Evolutionary conservation across 495 filamentous ascomycete species (phyloP).

Genomic region (Podospora pseudocomata): DNA sequence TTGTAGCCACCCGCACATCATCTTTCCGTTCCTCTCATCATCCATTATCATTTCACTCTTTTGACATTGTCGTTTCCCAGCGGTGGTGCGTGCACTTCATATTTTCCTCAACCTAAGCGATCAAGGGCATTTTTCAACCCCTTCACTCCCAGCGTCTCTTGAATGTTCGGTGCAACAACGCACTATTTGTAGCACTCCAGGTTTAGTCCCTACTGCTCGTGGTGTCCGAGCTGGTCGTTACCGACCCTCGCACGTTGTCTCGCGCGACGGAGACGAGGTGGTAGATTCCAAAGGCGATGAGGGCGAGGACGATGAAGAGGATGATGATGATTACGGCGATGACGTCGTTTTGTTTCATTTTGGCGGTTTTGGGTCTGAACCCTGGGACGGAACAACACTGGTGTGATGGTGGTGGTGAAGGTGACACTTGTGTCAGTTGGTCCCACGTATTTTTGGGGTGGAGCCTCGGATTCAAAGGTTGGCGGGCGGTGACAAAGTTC

Average conservation of each 20-base stretch:
- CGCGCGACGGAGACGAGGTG: constrained; percentile 50
- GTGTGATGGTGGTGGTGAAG: neutral
- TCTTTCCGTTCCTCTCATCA: neutral
- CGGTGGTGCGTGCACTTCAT: no score
- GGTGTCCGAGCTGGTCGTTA: constrained; percentile 30
- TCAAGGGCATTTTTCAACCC: neutral
- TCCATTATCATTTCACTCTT: neutral
- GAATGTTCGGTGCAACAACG: no score
- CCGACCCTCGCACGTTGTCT: constrained; percentile 34
- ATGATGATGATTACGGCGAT: constrained; percentile 81
- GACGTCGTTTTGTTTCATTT: constrained; percentile 69
- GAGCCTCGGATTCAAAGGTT: no score
- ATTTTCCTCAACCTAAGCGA: neutral
- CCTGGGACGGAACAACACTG: neutral
- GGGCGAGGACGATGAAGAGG: constrained; percentile 67
- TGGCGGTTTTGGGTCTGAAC: constrained; percentile 25
- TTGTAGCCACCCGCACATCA: neutral
- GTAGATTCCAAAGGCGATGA: constrained; percentile 68
- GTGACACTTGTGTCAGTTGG: neutral
- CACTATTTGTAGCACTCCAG: neutral
- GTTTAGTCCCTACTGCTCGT: constrained; percentile 19
- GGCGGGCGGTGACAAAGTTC: no score
- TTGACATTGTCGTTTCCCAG: neutral
- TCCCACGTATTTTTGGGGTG: neutral
- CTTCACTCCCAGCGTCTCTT: no score